Percentiles rank a stretch among this genome's conserved stretches.
Evolutionary conservation across 345 rosid species (phyloP).

Genomic region (Atalantia buxifolia): DNA sequence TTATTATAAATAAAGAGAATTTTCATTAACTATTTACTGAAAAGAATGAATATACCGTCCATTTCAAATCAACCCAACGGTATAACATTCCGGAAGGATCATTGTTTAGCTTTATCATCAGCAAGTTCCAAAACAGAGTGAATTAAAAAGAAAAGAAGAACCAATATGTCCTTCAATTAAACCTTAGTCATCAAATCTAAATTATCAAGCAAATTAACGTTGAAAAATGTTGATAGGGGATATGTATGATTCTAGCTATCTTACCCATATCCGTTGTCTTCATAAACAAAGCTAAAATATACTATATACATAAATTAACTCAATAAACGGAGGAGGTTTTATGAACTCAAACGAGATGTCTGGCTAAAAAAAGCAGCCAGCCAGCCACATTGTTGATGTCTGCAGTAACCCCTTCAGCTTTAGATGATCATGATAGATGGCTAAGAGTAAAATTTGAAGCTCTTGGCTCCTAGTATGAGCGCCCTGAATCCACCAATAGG

Average conservation of each 20-base stretch:
- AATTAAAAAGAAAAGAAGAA: not conserved
- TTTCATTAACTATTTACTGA: too few relatives aligned
- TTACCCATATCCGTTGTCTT: not conserved
- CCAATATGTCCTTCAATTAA: not conserved
- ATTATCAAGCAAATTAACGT: not conserved
- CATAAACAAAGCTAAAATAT: not conserved
- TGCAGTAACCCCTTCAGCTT: not conserved
- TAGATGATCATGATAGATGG: not conserved
- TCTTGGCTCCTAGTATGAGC: constrained; percentile 39
- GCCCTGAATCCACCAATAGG: constrained; percentile 47
- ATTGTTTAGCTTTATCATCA: too few relatives aligned
- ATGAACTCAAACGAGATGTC: not conserved
- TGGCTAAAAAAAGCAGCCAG: not conserved
- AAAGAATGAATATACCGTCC: too few relatives aligned
- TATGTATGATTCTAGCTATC: not conserved
- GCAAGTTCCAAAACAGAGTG: not conserved
- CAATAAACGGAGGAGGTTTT: not conserved
- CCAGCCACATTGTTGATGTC: too few relatives aligned
- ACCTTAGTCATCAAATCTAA: not conserved
- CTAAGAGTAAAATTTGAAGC: constrained; percentile 44
- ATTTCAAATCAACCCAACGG: too few relatives aligned
- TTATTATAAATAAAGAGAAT: too few relatives aligned
- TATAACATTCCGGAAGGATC: too few relatives aligned
- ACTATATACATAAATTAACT: not conserved
- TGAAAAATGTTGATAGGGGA: not conserved